Base-by-base conservation (phyloP, 331 rosid genomes). In the Acacia pycnantha region DNA sequence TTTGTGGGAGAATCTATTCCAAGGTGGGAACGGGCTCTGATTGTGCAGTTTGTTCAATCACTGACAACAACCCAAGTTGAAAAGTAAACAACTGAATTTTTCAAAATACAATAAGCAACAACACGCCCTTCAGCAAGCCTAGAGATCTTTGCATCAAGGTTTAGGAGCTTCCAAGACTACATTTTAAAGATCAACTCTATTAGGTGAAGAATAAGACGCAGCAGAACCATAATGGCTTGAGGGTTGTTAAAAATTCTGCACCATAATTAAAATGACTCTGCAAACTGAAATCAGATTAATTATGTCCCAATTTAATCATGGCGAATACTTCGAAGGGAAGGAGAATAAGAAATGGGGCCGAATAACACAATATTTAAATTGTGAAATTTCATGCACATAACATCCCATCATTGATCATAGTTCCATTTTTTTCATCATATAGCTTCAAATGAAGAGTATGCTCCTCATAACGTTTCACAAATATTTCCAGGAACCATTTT, bases 401-500 rank as follows among this genome's bases (percentile, higher is more conserved):
- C 58, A 69, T 6, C 5, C 5, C 29, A 16, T 14, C 46, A 37
- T 26, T 29, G 18, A 58, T 58, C 53, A 21, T 51, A 43, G 16
- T 48, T 48, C 53, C 18, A 13, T 48, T 48, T 50, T 50, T 82
- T 48, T 79, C 84, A 37, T 19, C 41, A 78, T 84, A 84, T 1
- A 84, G 12, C 74, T 78, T 69, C 37, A 81, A 27, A 26, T 78
- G 13, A 70, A 13, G 14, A 8, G 56, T 50, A 24, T 81, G 79
- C 78, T 82, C 24, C 77, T 58, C 18, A 29, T 77, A 80, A 75
- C 61, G 19, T 51, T 70, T 24, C 76, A 87, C 85, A 72, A 65
- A 89, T 76, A 12, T 88, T 71, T 84, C 22, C 83, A 89, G 78
- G 74, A 91, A 91, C 46, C 2, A 1, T 18, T 75, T 33, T 44